These are phyloP conservation scores for Gliomastix tumulicola DNA, from an alignment of 2,329 filamentous ascomycete genomes.

Conservation along the genomic window DNA sequence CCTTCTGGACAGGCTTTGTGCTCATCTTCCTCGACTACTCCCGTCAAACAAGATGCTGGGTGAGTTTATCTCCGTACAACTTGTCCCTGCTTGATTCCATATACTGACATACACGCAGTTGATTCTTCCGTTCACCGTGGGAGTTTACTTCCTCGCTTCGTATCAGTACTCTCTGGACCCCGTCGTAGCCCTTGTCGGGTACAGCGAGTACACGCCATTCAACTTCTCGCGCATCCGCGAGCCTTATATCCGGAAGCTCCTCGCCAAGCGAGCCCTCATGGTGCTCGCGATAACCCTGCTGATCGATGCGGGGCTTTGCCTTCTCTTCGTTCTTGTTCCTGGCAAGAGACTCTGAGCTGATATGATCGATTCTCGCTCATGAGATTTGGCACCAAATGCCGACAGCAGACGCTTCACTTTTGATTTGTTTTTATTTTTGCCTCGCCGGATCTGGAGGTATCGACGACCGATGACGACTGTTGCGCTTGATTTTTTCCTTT, in stretches of 20 bases:
- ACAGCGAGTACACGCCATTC: conserved; percentile 95
- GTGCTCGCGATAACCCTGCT: conserved; percentile 70
- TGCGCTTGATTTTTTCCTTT: no score
- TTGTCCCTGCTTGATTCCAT: background rate
- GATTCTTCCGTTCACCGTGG: conserved; percentile 86
- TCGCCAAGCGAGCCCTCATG: conserved; percentile 77
- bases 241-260: conserved; percentile 80
- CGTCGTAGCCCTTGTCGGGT: conserved; percentile 77
- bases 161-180: conserved; percentile 97
- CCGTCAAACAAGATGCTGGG: conserved; percentile 73
- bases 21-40: conserved; percentile 84
- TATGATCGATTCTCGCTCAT: no score
- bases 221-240: conserved; percentile 83
- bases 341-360: conserved; percentile 62
- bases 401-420: no score
- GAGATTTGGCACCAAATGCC: no score
- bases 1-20: conserved; percentile 89
- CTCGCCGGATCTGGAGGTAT: no score
- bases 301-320: conserved; percentile 73
- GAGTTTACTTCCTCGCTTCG: conserved; percentile 79
- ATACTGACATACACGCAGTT: no score
- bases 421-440: no score
- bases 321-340: conserved; percentile 92
- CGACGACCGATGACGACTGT: no score
- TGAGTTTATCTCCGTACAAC: conserved; percentile 37